Conservation (phyloP, 306 rosid genomes). For the Sicyos baderoa region DNA sequence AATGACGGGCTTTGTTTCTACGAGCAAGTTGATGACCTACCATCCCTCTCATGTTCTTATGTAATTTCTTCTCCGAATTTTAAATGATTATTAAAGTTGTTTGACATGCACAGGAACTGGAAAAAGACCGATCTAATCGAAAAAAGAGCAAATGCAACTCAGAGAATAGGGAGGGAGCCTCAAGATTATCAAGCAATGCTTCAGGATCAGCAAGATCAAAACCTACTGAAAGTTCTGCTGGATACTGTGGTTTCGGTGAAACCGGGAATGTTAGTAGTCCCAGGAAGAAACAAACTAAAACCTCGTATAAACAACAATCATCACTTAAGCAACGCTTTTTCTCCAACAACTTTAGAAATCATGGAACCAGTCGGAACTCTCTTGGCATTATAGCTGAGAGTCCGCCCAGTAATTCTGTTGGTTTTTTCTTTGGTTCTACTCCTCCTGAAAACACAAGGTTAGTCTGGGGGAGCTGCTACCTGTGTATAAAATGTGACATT, state of each 20-base stretch:
- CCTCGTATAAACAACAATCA: conserved; percentile 48
- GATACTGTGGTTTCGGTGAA: conserved; percentile 43
- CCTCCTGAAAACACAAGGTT: conserved; percentile 90
- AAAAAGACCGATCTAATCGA: conserved; percentile 48
- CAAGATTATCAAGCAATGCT: conserved; percentile 36
- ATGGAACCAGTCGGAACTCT: conserved; percentile 58
- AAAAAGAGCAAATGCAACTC: conserved; percentile 43
- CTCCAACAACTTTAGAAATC: conserved; percentile 70
- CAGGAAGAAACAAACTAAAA: conserved; percentile 59
- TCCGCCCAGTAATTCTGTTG: conserved; percentile 90
- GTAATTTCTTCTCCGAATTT: background rate
- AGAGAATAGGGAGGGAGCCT: conserved; percentile 54
- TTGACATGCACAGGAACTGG: conserved; percentile 60
- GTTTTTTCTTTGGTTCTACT: conserved; percentile 88
- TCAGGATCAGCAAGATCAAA: conserved; percentile 51
- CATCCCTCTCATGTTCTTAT: conserved; percentile 11
- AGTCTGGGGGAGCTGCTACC: conserved; percentile 35
- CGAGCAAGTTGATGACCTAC: conserved; percentile 62
- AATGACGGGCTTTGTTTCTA: conserved; percentile 85
- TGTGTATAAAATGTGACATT: conserved; percentile 19
- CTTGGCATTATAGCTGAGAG: conserved; percentile 77
- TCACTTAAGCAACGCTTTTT: conserved; percentile 74
- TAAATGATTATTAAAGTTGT: background rate
- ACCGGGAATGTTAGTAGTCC: conserved; percentile 47
- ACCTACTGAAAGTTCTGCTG: conserved; percentile 38